phyloP scores from a whole-genome alignment of 768 basidiomycete genomes.

The Termitomyces sp. region DNA sequence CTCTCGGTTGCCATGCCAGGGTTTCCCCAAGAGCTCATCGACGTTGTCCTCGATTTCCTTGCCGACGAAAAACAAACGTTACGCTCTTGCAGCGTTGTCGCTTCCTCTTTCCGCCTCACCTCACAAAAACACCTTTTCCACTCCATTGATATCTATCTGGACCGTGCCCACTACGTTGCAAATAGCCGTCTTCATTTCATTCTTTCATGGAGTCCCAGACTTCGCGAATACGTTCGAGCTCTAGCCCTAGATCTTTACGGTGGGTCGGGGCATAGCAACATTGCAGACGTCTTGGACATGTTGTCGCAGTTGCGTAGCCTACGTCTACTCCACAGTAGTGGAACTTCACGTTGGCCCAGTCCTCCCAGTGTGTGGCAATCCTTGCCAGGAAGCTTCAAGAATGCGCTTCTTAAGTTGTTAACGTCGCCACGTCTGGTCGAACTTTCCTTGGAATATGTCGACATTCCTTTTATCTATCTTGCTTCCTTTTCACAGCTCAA shows the following conservation, averaged over 20 bases:
- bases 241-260: neutral
- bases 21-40: neutral
- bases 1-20: neutral
- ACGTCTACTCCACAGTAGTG: neutral
- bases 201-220: neutral
- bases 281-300: neutral
- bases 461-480: neutral
- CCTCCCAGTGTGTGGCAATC: neutral
- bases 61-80: neutral
- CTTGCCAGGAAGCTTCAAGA: neutral
- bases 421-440: neutral
- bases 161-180: neutral
- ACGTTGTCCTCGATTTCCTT: neutral
- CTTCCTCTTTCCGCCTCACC: neutral
- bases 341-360: too few relatives aligned
- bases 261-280: neutral
- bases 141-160: neutral
- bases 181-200: too few relatives aligned
- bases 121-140: neutral
- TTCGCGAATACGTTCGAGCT: neutral
- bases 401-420: neutral
- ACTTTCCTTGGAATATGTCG: slow-evolving; percentile 1
- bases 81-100: neutral
- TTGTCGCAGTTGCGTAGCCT: neutral
- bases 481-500: neutral